Evolutionary conservation across 2,329 filamentous ascomycete genomes (phyloP).

Genomic region (Tolypocladium ophioglossoides): DNA sequence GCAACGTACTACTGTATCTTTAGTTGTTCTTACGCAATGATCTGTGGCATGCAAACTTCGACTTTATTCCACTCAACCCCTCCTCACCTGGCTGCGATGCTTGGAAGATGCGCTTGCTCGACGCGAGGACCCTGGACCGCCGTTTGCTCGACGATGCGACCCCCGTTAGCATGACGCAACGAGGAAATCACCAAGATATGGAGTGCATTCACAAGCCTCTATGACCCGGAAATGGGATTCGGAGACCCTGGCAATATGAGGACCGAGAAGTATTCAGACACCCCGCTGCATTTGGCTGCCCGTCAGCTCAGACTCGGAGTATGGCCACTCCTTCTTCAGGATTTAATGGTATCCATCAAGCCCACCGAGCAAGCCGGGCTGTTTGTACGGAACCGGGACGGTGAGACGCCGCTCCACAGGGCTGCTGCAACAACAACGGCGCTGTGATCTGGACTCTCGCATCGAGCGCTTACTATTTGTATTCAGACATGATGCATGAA

Average conservation of each 20-base stretch:
- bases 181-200: slow-evolving; percentile 13
- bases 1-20: too few relatives aligned
- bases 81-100: neutral
- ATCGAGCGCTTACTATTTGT: neutral
- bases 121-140: slow-evolving; percentile 11
- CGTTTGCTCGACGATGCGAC: slow-evolving; percentile 7
- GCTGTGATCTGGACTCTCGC: neutral
- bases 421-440: neutral
- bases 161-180: slow-evolving; percentile 20
- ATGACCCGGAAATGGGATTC: neutral
- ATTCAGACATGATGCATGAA: neutral
- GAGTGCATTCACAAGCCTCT: neutral
- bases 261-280: neutral
- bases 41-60: neutral
- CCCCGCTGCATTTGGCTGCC: neutral
- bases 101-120: neutral
- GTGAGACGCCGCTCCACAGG: neutral
- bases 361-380: neutral
- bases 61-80: neutral
- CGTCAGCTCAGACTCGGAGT: neutral
- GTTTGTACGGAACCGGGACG: neutral
- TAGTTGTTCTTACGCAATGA: too few relatives aligned
- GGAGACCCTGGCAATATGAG: neutral
- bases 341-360: neutral
- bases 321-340: neutral